Base-by-base conservation (phyloP, 306 rosid species). In the Gleditsia sinensis region DNA sequence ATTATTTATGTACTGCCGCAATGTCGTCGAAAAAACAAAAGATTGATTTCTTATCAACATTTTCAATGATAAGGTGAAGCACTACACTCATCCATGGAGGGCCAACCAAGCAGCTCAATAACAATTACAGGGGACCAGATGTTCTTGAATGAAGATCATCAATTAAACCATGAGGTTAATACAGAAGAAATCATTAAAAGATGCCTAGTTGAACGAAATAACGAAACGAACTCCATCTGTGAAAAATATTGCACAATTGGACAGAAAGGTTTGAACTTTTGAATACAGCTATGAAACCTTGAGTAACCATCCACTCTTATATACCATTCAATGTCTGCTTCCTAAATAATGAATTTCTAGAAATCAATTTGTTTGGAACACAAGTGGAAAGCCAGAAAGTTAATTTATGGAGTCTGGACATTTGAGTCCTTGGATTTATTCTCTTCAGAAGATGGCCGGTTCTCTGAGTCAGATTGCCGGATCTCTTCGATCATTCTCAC, bases 381-480 rank as follows among this genome's bases (percentile, higher is more conserved):
- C 27, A 24, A 0, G 16, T 9, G 42, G 67, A 77, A 69, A 39
- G 32, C 61, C 75, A 64, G 37, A 57, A 53, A 63, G 64, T 85
- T 69, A 64, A 66, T 71, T 80, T 88, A 93, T 13, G 96, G 97
- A 80, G 98, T 91, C 70, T 82, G 96, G 75, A 86, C 89, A 81
- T 85, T 93, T 46, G 91, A 92, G 80, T 88, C 94, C 87, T 90
- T 88, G 77, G 98, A 91, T 77, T 91, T 93, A 79, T 93, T 91
- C 84, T 93, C 98, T 79, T 93, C 98, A 0, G 97, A 89, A 73
- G 97, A 93, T 1, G 89, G 96, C 75, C 97, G 97, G 93, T 93
- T 89, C 85, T 93, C 98, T 28, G 96, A 93, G 98, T 93, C 97
- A 3, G 96, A 89, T 87, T 82, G 98, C 88, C 98, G 92, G 77